Conservation (phyloP, 2,329 filamentous ascomycete species). For the Grosmannia serpens region DNA sequence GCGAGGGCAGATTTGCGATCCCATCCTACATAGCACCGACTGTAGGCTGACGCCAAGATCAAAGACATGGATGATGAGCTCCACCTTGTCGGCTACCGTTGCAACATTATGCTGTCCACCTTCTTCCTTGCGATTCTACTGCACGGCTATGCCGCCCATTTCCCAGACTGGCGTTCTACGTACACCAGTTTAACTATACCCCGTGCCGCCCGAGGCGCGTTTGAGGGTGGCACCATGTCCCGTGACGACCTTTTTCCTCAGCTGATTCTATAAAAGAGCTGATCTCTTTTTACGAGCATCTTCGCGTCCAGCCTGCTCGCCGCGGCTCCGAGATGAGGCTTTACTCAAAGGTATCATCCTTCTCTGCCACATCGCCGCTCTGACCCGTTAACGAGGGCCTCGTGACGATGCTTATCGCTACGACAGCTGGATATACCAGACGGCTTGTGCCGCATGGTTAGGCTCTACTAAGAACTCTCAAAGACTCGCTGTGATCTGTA, state of each 20-base stretch:
- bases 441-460: slow-evolving; percentile 23
- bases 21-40: too few species aligned
- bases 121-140: slow-evolving; percentile 47
- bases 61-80: too few species aligned
- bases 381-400: slow-evolving; percentile 50
- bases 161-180: slow-evolving; percentile 39
- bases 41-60: too few species aligned
- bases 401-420: slow-evolving; percentile 38
- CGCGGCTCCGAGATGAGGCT: too few species aligned
- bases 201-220: slow-evolving; percentile 38
- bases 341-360: too few species aligned
- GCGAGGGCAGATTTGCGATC: too few species aligned
- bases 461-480: too few species aligned
- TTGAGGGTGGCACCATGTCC: slow-evolving; percentile 48
- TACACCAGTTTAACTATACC: slow-evolving; percentile 34
- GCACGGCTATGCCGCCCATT: slow-evolving; percentile 39
- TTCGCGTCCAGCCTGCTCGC: slow-evolving; percentile 45
- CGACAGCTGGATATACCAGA: neutral
- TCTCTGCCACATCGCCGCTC: too few species aligned
- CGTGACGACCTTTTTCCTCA: slow-evolving; percentile 44
- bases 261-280: slow-evolving; percentile 43
- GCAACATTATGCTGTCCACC: slow-evolving; percentile 46
- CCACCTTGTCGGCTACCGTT: slow-evolving; percentile 19
- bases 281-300: slow-evolving; percentile 44
- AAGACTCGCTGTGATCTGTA: neutral